These are phyloP conservation scores for Pogostemon cablin DNA, from an alignment of 257 asterid species.

Conservation along the genomic window DNA sequence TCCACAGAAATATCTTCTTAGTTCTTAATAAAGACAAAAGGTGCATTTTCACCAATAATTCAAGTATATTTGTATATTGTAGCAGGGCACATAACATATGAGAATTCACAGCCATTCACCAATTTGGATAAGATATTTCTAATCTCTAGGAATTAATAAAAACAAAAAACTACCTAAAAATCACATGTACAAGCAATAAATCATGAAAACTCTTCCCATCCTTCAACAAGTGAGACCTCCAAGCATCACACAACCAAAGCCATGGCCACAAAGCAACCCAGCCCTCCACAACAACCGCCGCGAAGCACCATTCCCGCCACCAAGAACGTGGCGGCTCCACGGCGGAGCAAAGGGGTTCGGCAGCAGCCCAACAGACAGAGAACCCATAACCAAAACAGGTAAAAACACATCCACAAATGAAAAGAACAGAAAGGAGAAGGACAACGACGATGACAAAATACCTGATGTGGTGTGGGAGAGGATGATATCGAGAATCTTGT, in stretches of 20 bases:
- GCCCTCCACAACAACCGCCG: constrained; percentile 32
- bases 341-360: constrained; percentile 70
- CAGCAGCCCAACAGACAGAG: constrained; percentile 30
- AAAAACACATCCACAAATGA: constrained; percentile 5
- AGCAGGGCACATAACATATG: not conserved
- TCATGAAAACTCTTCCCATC: constrained; percentile 54
- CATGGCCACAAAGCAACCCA: constrained; percentile 34
- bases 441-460: constrained; percentile 49
- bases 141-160: not conserved
- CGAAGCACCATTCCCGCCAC: constrained; percentile 26
- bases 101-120: constrained; percentile 47
- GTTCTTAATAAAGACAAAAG: constrained; percentile 22
- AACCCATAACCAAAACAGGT: constrained; percentile 24
- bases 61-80: not conserved
- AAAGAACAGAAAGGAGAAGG: not conserved
- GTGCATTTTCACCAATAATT: not conserved
- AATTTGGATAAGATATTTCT: constrained; percentile 46
- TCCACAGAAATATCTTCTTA: constrained; percentile 22
- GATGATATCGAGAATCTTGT: constrained; percentile 61
- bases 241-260: constrained; percentile 34
- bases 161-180: constrained; percentile 14
- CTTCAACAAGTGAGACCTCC: constrained; percentile 40
- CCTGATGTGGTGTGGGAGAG: constrained; percentile 65
- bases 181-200: constrained; percentile 18
- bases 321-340: constrained; percentile 48